phyloP scores from a whole-genome alignment of 2,329 filamentous ascomycete genomes.

The Alternaria conjuncta region DNA sequence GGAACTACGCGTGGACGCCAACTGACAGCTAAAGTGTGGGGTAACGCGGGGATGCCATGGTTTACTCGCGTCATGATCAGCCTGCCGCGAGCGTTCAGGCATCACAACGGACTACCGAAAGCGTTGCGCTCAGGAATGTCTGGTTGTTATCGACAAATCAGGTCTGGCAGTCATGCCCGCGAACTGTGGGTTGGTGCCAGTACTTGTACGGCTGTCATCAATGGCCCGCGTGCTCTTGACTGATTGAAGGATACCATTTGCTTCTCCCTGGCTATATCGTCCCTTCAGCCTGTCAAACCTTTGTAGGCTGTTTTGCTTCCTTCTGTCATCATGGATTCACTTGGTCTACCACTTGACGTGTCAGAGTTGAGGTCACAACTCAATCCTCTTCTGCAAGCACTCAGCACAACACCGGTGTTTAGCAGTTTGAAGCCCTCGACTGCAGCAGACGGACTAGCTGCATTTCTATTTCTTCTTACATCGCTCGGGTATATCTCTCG shows the following conservation, averaged over 20 bases:
- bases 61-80: background rate
- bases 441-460: constrained; percentile 47
- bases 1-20: background rate
- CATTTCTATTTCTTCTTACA: constrained; percentile 47
- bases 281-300: background rate
- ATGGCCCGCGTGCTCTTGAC: background rate
- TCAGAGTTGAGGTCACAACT: constrained; percentile 21
- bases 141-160: background rate
- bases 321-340: constrained; percentile 17
- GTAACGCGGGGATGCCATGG: constrained; percentile 4
- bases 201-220: background rate
- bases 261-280: background rate
- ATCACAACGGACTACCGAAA: background rate
- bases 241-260: background rate
- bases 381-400: constrained; percentile 16
- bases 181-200: background rate
- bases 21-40: constrained; percentile 11
- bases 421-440: constrained; percentile 39
- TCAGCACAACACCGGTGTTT: constrained; percentile 16
- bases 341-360: constrained; percentile 19
- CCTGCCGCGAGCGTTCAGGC: background rate
- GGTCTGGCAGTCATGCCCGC: constrained; percentile 4
- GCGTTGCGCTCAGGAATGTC: background rate
- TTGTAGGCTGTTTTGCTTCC: background rate
- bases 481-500: constrained; percentile 51